Base-by-base conservation (phyloP, 2,329 filamentous ascomycete species). In the Phialophora chinensis region DNA sequence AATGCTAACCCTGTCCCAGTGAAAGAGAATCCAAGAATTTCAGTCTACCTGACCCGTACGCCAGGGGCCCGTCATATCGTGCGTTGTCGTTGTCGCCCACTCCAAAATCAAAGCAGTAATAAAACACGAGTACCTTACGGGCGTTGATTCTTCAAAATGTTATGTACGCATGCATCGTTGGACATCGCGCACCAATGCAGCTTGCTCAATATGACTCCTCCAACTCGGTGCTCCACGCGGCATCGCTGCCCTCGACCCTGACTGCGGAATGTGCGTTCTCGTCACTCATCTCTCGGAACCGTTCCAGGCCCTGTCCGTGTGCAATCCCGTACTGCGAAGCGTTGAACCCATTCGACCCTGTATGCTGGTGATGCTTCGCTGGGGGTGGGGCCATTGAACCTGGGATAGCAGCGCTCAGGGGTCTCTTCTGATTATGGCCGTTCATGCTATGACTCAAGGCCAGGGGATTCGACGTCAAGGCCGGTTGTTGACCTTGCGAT, bases 281-380 rank as follows among this genome's bases (percentile, higher is more conserved):
- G 50, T 69, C 69, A 14, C 63, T 67, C 54, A 70, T 62, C 38
- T 69, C 67, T 47, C 67, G 50, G 44, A 65, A 68, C 42, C 61
- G 66, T 38, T 65, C 29, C 17, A 57, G 47, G 10, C 62, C 20
- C 17, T 60, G 47, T 11, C 29, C 50, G 29, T 47, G 50, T 6
- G 14, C 61, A 27, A 42, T 44, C 7, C 56, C 25, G 20, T 67
- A 62, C 31, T 66, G 63, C 54, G 60, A 60, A 12, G 17, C 44
- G 20, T 63, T 35, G 42, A 33, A 57, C 42, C 62, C 62, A n/a
- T 53, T 55, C 29, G 25, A 17, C 8, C 29, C 53, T 55, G 53
- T 20, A 35, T 55, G 53, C 29, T 67, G 38, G 17, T 63, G 60
- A 25, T 67, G 49, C 50, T 66, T 83, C 77, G 47, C 77, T 75